Base-by-base conservation (phyloP, 208 protist genomes). In the Novymonas esmeraldas region DNA sequence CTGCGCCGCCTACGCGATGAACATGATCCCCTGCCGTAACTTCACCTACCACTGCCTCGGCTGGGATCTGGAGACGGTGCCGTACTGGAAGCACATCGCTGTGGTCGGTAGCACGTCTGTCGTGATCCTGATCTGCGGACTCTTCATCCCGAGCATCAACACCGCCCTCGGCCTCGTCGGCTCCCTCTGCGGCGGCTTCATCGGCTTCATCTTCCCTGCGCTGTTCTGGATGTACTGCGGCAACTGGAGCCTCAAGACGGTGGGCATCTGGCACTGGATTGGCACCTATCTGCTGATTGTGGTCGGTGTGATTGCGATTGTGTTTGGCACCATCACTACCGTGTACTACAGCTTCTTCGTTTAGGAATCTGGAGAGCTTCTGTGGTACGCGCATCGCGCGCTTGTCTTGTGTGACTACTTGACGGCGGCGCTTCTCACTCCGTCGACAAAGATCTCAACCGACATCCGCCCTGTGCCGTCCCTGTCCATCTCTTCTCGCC, bases 171-270 rank as follows among this genome's bases (percentile, higher is more conserved):
- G 52, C 10, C 10, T 58, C 33, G 52, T 58, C 3, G 52, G 52
- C 10, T 58, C 52, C 18, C 20, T 58, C 33, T 58, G 52, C 34
- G 52, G 52, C 11, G 52, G 52, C 0, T 58, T 58, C 34, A 58
- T 58, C 34, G 34, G 52, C 52, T 58, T 58, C 22, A 28, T 58
- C 31, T 58, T 58, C 13, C 52, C 52, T n/a, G 52, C 52, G 34
- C 42, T 44, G 14, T 90, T 93, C 29, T 87, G 69, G 59, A 78
- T 95, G 78, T 90, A 90, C 76, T 77, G 73, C 39, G 89, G 86
- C 34, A 54, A 81, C 36, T 95, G 82, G 82, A 82, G 73, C 1
- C 24, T 79, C 44, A 45, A 73, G 62, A 68, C 51, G 0, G 89
- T 91, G 13, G 85, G 89, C 2, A 52, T 70, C 24, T 82, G 63